phyloP scores from a whole-genome alignment of 1,284 basidiomycete species.

The Pseudozyma sp. region DNA sequence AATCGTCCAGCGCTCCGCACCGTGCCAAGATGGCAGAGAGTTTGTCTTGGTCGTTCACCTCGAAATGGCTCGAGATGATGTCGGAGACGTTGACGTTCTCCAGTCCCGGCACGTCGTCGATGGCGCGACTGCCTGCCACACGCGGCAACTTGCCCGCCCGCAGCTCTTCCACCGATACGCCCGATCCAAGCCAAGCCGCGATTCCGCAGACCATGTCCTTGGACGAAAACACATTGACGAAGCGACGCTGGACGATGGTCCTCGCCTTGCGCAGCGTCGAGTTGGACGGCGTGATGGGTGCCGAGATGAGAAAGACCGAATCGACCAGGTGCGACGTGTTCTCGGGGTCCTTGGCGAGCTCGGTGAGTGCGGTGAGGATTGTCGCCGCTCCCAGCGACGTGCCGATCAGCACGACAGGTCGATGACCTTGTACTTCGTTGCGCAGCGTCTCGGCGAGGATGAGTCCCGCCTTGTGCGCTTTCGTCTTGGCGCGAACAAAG shows the following conservation, averaged over 20 bases:
- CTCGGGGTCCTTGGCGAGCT: slow-evolving; percentile 68
- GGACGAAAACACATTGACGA: slow-evolving; percentile 71
- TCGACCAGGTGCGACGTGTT: slow-evolving; percentile 70
- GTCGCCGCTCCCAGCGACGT: slow-evolving; percentile 73
- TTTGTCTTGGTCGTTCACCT: slow-evolving; percentile 44
- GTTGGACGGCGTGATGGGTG: slow-evolving; percentile 71
- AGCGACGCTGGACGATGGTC: slow-evolving; percentile 70
- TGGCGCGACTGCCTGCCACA: slow-evolving; percentile 48
- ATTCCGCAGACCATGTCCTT: slow-evolving; percentile 73
- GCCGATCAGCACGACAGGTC: slow-evolving; percentile 73
- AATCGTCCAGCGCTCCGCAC: slow-evolving; percentile 45
- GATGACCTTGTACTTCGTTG: slow-evolving; percentile 73
- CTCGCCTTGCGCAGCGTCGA: slow-evolving; percentile 71
- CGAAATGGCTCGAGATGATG: slow-evolving; percentile 55
- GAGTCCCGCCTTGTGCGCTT: slow-evolving; percentile 69
- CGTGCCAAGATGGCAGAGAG: slow-evolving; percentile 32
- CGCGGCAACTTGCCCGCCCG: slow-evolving; percentile 67
- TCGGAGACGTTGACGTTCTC: slow-evolving; percentile 63
- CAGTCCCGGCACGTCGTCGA: slow-evolving; percentile 51
- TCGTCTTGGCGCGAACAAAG: slow-evolving; percentile 68
- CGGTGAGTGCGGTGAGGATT: slow-evolving; percentile 72
- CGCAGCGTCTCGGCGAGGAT: slow-evolving; percentile 73
- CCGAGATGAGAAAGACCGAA: slow-evolving; percentile 69
- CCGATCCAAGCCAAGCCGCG: slow-evolving; percentile 70
- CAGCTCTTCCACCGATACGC: slow-evolving; percentile 69